Conservation (phyloP, 768 basidiomycete genomes). For the Cubamyces lactineus region DNA sequence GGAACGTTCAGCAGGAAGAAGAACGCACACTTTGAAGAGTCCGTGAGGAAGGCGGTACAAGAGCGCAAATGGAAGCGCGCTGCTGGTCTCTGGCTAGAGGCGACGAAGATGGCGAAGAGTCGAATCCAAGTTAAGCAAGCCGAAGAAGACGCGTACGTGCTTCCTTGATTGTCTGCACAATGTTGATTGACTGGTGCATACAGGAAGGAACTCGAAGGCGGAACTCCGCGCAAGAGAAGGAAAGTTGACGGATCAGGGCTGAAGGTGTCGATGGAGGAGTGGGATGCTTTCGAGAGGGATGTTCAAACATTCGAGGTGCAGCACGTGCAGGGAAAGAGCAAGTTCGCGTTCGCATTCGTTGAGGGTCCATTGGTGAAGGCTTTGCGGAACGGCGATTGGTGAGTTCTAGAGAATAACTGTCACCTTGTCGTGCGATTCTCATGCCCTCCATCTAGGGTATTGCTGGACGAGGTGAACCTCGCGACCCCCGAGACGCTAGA, state of each 20-base stretch:
- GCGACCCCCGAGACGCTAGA: slow-evolving; percentile 94
- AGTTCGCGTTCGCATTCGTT: slow-evolving; percentile 92
- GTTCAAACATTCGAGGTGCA: slow-evolving; percentile 85
- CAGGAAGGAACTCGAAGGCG: slow-evolving; percentile 40
- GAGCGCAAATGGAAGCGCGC: slow-evolving; percentile 87
- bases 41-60: slow-evolving; percentile 77
- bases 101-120: slow-evolving; percentile 67
- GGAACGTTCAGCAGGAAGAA: slow-evolving; percentile 87
- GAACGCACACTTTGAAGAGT: slow-evolving; percentile 85
- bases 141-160: slow-evolving; percentile 33
- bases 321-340: slow-evolving; percentile 84
- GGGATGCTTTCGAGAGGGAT: slow-evolving; percentile 68
- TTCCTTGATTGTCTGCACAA: neutral
- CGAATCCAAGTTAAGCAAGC: slow-evolving; percentile 48
- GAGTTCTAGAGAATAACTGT: slow-evolving; percentile 31
- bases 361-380: slow-evolving; percentile 97
- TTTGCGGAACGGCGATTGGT: slow-evolving; percentile 89
- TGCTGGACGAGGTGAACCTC: slow-evolving; percentile 96
- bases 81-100: slow-evolving; percentile 84
- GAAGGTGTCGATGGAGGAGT: slow-evolving; percentile 53
- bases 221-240: slow-evolving; percentile 68
- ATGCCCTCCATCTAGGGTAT: slow-evolving; percentile 64
- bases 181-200: neutral
- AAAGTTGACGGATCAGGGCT: slow-evolving; percentile 55
- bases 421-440: slow-evolving; percentile 2